phyloP scores from a whole-genome alignment of 768 basidiomycete genomes.

The Pisolithus albus region DNA sequence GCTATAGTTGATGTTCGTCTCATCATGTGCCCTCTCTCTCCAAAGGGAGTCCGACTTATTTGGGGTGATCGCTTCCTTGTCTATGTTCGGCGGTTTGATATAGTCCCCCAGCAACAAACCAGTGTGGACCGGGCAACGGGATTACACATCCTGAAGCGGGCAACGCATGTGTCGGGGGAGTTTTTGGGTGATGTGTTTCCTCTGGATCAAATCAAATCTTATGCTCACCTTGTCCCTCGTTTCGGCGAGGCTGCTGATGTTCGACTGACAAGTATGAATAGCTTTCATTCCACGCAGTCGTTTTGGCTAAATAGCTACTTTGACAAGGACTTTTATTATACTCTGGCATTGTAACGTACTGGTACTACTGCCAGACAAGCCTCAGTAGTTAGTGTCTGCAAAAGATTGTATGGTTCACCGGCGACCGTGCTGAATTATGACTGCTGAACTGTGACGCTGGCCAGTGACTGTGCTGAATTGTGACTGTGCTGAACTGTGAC shows the following conservation, averaged over 20 bases:
- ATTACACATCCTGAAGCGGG: constrained; percentile 19
- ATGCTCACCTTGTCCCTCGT: constrained; percentile 20
- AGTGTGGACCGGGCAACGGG: constrained; percentile 11
- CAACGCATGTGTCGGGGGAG: constrained; percentile 3
- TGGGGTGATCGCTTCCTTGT: constrained; percentile 12
- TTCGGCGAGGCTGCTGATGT: constrained; percentile 20
- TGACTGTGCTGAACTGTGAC: no score
- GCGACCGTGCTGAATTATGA: no score
- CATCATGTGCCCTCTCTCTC: constrained; percentile 8
- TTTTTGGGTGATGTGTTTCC: constrained; percentile 23
- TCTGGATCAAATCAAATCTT: constrained; percentile 15
- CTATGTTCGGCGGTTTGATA: constrained; percentile 21
- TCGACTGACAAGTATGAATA: constrained; percentile 16
- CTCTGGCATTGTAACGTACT: neutral
- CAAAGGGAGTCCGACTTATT: neutral
- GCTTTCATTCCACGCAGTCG: constrained; percentile 11
- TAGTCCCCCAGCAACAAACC: constrained; percentile 10
- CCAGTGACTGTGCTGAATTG: no score
- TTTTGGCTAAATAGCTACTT: constrained; percentile 29
- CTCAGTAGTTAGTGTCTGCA: no score
- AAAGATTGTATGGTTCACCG: no score
- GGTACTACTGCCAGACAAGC: no score
- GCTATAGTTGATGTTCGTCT: constrained; percentile 11
- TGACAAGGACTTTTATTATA: constrained; percentile 21
- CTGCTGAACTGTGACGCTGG: no score